phyloP scores from a whole-genome alignment of 768 basidiomycete species.

The Agaricus sinodeliciosus region DNA sequence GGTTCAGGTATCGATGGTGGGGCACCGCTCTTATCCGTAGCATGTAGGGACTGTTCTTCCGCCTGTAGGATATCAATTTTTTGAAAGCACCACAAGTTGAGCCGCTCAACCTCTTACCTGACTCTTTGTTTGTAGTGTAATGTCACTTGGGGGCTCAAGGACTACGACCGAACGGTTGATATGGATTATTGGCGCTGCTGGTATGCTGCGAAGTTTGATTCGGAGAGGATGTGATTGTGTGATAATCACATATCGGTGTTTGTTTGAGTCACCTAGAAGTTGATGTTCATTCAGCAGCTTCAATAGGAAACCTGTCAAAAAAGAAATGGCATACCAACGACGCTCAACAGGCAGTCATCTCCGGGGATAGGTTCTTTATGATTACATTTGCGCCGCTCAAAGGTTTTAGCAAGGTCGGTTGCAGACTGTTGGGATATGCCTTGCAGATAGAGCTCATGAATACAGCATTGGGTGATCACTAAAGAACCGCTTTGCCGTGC shows the following conservation, averaged over 20 bases:
- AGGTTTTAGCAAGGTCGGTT: slow-evolving; percentile 86
- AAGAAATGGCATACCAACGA: slow-evolving; percentile 58
- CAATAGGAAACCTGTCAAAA: background rate
- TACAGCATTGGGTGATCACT: slow-evolving; percentile 99
- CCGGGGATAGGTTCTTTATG: slow-evolving; percentile 83
- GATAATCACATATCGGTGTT: slow-evolving; percentile 88
- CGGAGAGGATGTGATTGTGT: slow-evolving; percentile 77
- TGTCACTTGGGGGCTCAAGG: slow-evolving; percentile 82
- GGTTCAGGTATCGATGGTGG: slow-evolving; percentile 28
- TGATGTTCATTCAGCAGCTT: background rate
- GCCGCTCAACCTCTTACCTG: slow-evolving; percentile 31
- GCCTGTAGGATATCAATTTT: slow-evolving; percentile 31
- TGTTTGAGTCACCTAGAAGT: slow-evolving; percentile 66
- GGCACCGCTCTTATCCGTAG: slow-evolving; percentile 44
- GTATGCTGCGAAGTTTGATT: slow-evolving; percentile 57
- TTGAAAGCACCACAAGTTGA: background rate
- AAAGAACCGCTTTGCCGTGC: slow-evolving; percentile 38
- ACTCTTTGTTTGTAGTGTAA: slow-evolving; percentile 65
- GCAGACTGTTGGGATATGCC: slow-evolving; percentile 67
- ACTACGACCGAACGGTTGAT: slow-evolving; percentile 91
- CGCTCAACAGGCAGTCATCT: slow-evolving; percentile 73
- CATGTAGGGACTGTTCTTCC: slow-evolving; percentile 55
- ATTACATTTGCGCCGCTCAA: slow-evolving; percentile 93
- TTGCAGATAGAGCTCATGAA: slow-evolving; percentile 86
- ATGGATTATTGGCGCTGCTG: slow-evolving; percentile 87